These are phyloP conservation scores for Colletotrichum caudatum DNA, from an alignment of 2,329 filamentous ascomycete species.

Conservation along the genomic window DNA sequence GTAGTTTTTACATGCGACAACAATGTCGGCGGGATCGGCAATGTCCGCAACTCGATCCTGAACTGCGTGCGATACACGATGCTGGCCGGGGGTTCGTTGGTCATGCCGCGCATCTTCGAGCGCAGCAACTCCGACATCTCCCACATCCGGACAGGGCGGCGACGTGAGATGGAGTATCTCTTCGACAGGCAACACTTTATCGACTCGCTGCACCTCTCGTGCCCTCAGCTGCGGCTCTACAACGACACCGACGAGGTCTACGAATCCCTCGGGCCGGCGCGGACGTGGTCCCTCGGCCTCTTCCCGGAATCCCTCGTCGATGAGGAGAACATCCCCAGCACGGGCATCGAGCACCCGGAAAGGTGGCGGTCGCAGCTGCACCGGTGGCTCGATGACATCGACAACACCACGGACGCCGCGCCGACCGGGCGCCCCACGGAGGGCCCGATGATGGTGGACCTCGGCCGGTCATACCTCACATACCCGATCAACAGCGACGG, in stretches of 20 bases:
- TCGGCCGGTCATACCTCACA: slow-evolving; percentile 52
- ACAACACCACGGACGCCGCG: background rate
- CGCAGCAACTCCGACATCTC: slow-evolving; percentile 49
- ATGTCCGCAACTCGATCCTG: slow-evolving; percentile 55
- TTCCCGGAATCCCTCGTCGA: slow-evolving; percentile 48
- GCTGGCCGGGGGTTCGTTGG: slow-evolving; percentile 52
- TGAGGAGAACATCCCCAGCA: slow-evolving; percentile 44
- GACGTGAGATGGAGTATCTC: slow-evolving; percentile 47
- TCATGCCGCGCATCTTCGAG: slow-evolving; percentile 52
- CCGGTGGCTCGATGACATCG: slow-evolving; percentile 44
- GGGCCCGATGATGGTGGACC: slow-evolving; percentile 46
- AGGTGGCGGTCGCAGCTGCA: slow-evolving; percentile 37
- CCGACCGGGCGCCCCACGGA: slow-evolving; percentile 37
- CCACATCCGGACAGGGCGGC: slow-evolving; percentile 46
- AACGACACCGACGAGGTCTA: slow-evolving; percentile 45
- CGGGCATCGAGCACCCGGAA: slow-evolving; percentile 44
- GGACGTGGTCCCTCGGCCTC: slow-evolving; percentile 43
- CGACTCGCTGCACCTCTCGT: slow-evolving; percentile 44
- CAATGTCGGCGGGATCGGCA: slow-evolving; percentile 53
- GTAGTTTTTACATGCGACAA: slow-evolving; percentile 56
- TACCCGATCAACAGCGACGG: slow-evolving; percentile 53
- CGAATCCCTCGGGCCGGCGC: slow-evolving; percentile 28
- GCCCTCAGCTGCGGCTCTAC: slow-evolving; percentile 48
- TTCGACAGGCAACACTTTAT: slow-evolving; percentile 48
- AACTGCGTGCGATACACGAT: slow-evolving; percentile 57